Evolutionary conservation across 805 yeast species (phyloP).

Genomic region (Candida pseudoglaebosa): DNA sequence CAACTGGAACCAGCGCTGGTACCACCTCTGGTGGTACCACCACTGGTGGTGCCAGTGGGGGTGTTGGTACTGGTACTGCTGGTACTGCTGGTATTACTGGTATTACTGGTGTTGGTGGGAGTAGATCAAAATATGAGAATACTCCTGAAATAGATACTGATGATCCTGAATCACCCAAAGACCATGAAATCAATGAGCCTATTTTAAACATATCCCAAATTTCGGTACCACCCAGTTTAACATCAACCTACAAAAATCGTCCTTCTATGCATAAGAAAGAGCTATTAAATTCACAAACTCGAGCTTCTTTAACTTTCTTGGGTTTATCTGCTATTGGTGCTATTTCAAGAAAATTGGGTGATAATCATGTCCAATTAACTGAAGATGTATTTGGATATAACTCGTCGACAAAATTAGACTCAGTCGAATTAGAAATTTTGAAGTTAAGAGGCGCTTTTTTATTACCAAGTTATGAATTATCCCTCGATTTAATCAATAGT

Average conservation of each 20-base stretch:
- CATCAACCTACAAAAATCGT: constrained; percentile 36
- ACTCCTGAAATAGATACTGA: constrained; percentile 5
- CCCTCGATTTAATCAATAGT: constrained; percentile 55
- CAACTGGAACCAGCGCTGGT: background rate
- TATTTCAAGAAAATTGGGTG: constrained; percentile 43
- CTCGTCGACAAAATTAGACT: constrained; percentile 37
- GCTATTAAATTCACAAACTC: constrained; percentile 20
- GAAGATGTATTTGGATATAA: constrained; percentile 35
- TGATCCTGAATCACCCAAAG: constrained; percentile 1
- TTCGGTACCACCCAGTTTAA: constrained; percentile 40
- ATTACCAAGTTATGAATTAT: constrained; percentile 56
- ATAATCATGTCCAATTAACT: constrained; percentile 44
- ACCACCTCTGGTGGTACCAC: background rate
- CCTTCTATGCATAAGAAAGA: constrained; percentile 37
- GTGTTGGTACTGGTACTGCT: too few species aligned
- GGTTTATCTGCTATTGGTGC: constrained; percentile 51
- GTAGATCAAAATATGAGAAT: constrained; percentile 2
- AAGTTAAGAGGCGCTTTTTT: constrained; percentile 66
- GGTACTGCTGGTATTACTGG: too few species aligned
- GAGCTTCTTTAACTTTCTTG: constrained; percentile 42
- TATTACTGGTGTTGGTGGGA: too few species aligned
- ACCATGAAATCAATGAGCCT: constrained; percentile 27
- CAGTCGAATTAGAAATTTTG: constrained; percentile 62
- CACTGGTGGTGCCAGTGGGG: too few species aligned
- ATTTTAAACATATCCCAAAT: constrained; percentile 40